Evolutionary conservation across 83 land plant species (phyloP).

Genomic region (Picea mariana): DNA sequence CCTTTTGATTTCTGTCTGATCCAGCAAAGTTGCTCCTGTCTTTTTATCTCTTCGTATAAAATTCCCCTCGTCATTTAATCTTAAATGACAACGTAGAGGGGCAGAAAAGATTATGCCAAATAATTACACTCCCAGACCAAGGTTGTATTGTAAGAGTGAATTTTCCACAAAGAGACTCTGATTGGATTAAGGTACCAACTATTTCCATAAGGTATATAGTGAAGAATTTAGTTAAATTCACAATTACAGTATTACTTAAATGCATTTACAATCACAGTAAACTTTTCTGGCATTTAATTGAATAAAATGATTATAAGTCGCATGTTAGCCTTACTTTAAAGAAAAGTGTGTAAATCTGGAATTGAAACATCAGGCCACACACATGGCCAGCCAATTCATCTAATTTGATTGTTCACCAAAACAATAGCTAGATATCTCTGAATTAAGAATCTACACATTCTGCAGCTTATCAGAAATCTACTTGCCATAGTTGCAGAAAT

Average conservation of each 20-base stretch:
- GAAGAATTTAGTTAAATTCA: not conserved
- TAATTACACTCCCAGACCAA: not conserved
- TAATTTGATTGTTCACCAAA: not conserved
- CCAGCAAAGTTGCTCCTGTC: not conserved
- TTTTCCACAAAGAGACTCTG: not conserved
- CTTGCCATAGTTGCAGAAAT: not conserved
- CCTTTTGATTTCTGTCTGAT: not conserved
- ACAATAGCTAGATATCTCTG: not conserved
- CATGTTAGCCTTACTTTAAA: not conserved
- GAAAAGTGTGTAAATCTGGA: not conserved
- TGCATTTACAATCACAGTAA: not conserved
- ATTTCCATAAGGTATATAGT: not conserved
- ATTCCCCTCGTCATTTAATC: too few species aligned
- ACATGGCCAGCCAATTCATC: not conserved
- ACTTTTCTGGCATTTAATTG: not conserved
- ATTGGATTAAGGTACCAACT: not conserved
- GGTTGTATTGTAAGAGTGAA: not conserved
- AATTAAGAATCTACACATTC: not conserved
- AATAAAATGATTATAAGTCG: not conserved
- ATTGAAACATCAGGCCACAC: not conserved
- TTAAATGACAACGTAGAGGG: not conserved
- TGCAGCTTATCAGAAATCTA: not conserved
- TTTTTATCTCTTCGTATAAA: too few species aligned
- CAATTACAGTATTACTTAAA: not conserved
- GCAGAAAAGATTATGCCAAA: not conserved